These are phyloP conservation scores for Takakia lepidozioides DNA, from an alignment of 225 moss, liverwort and hornwort species.

Conservation along the genomic window DNA sequence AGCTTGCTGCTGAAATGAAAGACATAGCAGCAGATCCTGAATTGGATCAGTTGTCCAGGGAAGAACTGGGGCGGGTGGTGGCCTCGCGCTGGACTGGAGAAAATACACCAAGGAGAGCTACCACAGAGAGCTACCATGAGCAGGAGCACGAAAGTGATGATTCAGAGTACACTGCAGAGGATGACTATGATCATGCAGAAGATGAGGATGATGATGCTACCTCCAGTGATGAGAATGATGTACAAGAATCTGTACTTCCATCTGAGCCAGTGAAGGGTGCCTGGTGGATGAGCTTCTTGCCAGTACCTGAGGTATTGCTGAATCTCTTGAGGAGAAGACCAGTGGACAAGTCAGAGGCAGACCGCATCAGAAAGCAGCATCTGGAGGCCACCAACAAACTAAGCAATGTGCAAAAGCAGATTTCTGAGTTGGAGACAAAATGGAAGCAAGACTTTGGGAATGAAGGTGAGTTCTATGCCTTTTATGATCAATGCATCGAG, in stretches of 20 bases:
- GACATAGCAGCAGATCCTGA: too few species aligned
- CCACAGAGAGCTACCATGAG: too few species aligned
- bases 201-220: too few species aligned
- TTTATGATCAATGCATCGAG: conserved; percentile 83
- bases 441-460: conserved; percentile 71
- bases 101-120: too few species aligned
- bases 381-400: conserved; percentile 53
- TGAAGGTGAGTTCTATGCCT: conserved; percentile 79
- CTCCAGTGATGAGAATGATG: too few species aligned
- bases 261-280: conserved; percentile 30
- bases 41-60: too few species aligned
- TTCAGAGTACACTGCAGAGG: too few species aligned
- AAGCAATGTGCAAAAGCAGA: conserved; percentile 39
- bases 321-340: conserved; percentile 33
- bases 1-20: too few species aligned
- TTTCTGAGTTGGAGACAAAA: conserved; percentile 69
- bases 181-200: too few species aligned
- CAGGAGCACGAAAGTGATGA: too few species aligned
- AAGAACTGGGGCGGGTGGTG: too few species aligned
- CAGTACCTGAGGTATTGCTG: conserved; percentile 32
- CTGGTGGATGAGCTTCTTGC: conserved; percentile 70
- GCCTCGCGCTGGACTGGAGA: too few species aligned
- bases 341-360: conserved; percentile 83
- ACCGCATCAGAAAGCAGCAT: conserved; percentile 63
- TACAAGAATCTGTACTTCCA: not conserved